These are phyloP conservation scores for Byssothecium circinans DNA, from an alignment of 2,329 filamentous ascomycete genomes.

Conservation along the genomic window DNA sequence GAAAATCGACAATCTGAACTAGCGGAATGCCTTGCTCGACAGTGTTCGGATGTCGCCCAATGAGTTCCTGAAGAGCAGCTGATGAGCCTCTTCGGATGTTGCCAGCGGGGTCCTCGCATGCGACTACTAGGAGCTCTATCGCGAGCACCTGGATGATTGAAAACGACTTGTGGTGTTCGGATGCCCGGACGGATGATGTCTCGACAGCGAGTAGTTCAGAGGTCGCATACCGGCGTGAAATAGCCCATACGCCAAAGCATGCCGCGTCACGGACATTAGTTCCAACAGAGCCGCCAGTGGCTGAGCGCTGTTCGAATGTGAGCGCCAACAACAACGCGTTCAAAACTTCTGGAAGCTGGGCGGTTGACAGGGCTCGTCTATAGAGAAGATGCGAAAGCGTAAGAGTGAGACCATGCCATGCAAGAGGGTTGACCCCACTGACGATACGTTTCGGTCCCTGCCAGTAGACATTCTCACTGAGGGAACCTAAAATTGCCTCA, in stretches of 20 bases:
- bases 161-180: slow-evolving; percentile 42
- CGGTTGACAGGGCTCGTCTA: slow-evolving; percentile 73
- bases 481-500: slow-evolving; percentile 74
- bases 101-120: slow-evolving; percentile 83
- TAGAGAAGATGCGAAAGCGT: slow-evolving; percentile 87
- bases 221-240: slow-evolving; percentile 85
- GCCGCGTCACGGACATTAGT: slow-evolving; percentile 92
- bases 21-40: slow-evolving; percentile 79
- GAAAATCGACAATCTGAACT: slow-evolving; percentile 90
- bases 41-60: slow-evolving; percentile 87
- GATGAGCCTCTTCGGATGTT: slow-evolving; percentile 93
- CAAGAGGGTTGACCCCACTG: slow-evolving; percentile 74
- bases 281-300: slow-evolving; percentile 81
- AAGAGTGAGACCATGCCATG: slow-evolving; percentile 91
- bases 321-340: slow-evolving; percentile 77
- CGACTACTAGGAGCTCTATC: slow-evolving; percentile 76
- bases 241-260: slow-evolving; percentile 93
- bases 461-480: slow-evolving; percentile 64
- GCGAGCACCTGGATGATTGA: slow-evolving; percentile 74
- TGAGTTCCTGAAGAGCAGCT: slow-evolving; percentile 88
- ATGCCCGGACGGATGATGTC: slow-evolving; percentile 47
- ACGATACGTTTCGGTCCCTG: slow-evolving; percentile 62
- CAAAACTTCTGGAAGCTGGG: slow-evolving; percentile 72
- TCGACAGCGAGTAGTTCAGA: slow-evolving; percentile 70
- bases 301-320: slow-evolving; percentile 83